A percentile compares a stretch with the other conserved stretches of the same genome.
Evolutionary conservation across 1,284 basidiomycete species (phyloP).

Genomic region (Ustilago hordei): DNA sequence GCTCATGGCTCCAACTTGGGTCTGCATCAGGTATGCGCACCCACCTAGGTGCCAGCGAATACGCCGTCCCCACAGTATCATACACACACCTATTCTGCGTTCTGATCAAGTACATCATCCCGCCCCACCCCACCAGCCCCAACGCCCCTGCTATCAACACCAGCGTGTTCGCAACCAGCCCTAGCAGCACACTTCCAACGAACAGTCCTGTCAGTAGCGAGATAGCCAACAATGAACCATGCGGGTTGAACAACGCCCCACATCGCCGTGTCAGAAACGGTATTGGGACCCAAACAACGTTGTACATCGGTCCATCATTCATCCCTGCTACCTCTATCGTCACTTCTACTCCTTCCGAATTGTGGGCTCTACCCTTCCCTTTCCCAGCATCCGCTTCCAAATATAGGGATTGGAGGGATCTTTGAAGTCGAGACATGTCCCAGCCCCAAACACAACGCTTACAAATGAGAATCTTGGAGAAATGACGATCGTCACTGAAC

Average conservation of each 20-base stretch:
- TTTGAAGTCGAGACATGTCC: constrained; percentile 15
- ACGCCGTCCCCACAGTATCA: constrained; percentile 37
- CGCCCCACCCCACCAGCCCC: constrained; percentile 77
- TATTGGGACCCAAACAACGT: constrained; percentile 38
- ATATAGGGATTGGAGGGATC: not conserved
- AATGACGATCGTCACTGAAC: constrained; percentile 40
- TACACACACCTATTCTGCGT: constrained; percentile 23
- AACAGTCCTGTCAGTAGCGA: not conserved
- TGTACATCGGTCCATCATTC: constrained; percentile 12
- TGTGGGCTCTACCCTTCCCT: constrained; percentile 12
- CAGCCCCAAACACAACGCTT: constrained; percentile 32
- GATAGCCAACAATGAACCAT: constrained; percentile 7
- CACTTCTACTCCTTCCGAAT: not conserved
- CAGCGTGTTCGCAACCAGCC: constrained; percentile 80
- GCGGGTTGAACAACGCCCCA: constrained; percentile 6
- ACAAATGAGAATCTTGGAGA: constrained; percentile 32
- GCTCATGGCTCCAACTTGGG: constrained; percentile 14
- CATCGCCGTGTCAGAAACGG: not conserved
- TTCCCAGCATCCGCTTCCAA: not conserved
- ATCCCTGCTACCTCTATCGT: constrained; percentile 24
- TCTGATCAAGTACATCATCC: constrained; percentile 18
- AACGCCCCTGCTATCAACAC: constrained; percentile 80
- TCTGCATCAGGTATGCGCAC: constrained; percentile 5
- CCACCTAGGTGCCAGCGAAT: constrained; percentile 33
- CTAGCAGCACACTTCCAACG: not conserved